phyloP scores from a whole-genome alignment of 2,329 filamentous ascomycete species.

The Fusarium mangiferae region DNA sequence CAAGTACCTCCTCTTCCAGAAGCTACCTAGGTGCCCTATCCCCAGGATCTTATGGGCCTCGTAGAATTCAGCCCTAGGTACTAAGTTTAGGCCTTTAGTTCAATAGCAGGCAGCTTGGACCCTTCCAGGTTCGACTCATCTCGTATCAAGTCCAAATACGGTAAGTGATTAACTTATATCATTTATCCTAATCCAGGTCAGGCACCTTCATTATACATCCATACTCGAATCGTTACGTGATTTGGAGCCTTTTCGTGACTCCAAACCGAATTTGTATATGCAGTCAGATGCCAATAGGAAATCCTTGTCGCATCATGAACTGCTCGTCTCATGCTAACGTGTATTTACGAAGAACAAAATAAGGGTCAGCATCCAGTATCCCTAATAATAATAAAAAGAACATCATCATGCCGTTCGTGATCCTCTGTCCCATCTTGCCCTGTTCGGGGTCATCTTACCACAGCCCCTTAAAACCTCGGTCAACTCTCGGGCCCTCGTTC shows the following conservation, averaged over 20 bases:
- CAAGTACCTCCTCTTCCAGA: not conserved
- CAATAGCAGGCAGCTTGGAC: not conserved
- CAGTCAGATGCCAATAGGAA: slow-evolving; percentile 13
- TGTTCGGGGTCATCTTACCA: slow-evolving; percentile 18
- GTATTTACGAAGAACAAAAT: slow-evolving; percentile 34
- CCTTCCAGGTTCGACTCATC: slow-evolving; percentile 36
- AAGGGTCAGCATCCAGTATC: slow-evolving; percentile 27
- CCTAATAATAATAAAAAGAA: slow-evolving; percentile 14
- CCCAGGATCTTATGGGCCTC: not conserved
- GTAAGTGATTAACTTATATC: slow-evolving; percentile 16
- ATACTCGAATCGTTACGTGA: not conserved
- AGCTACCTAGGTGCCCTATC: not conserved
- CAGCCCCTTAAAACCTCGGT: slow-evolving; percentile 1
- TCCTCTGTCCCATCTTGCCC: slow-evolving; percentile 13
- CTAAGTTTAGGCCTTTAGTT: not conserved
- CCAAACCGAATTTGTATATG: slow-evolving; percentile 17
- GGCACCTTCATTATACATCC: not conserved
- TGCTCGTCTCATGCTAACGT: slow-evolving; percentile 16
- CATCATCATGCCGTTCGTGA: slow-evolving; percentile 22
- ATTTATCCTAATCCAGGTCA: not conserved
- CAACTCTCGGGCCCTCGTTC: not conserved
- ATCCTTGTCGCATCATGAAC: slow-evolving; percentile 4
- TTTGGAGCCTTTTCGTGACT: slow-evolving; percentile 1
- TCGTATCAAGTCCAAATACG: slow-evolving; percentile 28
- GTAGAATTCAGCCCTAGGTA: slow-evolving; percentile 5